Evolutionary conservation across 2,329 filamentous ascomycete genomes (phyloP).

Genomic region (Westerdykella aurantiaca): DNA sequence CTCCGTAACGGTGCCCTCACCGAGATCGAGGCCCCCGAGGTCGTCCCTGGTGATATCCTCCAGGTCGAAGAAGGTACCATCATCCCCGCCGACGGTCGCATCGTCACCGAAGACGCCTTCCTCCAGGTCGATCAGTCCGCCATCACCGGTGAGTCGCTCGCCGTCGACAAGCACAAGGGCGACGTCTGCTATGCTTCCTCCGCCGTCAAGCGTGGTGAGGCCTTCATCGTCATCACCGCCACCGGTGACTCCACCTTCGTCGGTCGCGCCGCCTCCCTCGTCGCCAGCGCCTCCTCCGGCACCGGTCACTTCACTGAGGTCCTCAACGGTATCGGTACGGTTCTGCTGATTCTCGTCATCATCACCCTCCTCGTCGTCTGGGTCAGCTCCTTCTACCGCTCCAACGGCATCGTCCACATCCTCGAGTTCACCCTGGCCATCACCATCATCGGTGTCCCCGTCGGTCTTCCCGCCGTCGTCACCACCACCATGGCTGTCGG

Average conservation of each 20-base stretch:
- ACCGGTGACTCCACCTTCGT: slow-evolving; percentile 90
- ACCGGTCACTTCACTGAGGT: slow-evolving; percentile 88
- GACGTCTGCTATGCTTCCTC: slow-evolving; percentile 83
- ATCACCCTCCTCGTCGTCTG: slow-evolving; percentile 76
- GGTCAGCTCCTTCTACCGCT: slow-evolving; percentile 83
- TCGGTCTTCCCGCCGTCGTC: slow-evolving; percentile 87
- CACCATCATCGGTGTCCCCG: slow-evolving; percentile 85
- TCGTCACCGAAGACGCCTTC: slow-evolving; percentile 77
- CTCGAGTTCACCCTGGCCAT: slow-evolving; percentile 82
- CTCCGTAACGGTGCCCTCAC: slow-evolving; percentile 72
- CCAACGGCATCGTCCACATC: slow-evolving; percentile 71
- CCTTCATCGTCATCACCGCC: slow-evolving; percentile 73
- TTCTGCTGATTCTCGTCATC: slow-evolving; percentile 74
- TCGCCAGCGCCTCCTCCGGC: slow-evolving; percentile 67
- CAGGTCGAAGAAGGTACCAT: slow-evolving; percentile 89
- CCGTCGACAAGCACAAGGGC: slow-evolving; percentile 78
- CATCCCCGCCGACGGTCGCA: slow-evolving; percentile 79
- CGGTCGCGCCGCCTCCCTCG: slow-evolving; percentile 79
- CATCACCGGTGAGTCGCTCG: slow-evolving; percentile 86
- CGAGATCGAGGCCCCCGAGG: slow-evolving; percentile 75
- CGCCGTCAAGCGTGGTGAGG: slow-evolving; percentile 84
- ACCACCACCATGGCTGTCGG: slow-evolving; percentile 94
- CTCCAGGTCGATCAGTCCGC: slow-evolving; percentile 88
- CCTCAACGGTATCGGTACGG: slow-evolving; percentile 76
- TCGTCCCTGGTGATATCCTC: slow-evolving; percentile 85